These are phyloP conservation scores for Zea luxurians DNA, from an alignment of 176 grass and related monocot species.

Conservation along the genomic window DNA sequence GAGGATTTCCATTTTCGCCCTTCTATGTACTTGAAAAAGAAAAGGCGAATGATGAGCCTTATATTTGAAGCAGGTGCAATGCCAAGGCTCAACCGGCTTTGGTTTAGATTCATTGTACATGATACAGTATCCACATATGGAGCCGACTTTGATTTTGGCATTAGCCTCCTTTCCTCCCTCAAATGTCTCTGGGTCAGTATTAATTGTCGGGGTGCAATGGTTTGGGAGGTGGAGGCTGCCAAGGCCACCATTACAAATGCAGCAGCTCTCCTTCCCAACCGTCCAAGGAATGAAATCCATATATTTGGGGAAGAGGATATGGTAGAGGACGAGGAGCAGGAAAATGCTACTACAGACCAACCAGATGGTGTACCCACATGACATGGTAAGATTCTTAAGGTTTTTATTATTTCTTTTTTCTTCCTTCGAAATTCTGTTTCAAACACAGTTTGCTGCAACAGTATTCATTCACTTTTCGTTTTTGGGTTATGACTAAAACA, in stretches of 20 bases:
- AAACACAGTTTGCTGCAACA: background rate
- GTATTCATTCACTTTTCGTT: background rate
- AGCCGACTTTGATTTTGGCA: constrained; percentile 7
- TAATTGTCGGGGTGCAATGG: background rate
- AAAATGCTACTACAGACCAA: background rate
- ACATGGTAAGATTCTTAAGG: background rate
- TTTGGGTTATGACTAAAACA: background rate
- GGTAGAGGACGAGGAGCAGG: background rate
- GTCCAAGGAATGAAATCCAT: no score
- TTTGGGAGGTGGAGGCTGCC: constrained; percentile 13
- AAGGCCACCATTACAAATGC: background rate
- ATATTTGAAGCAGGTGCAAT: constrained; percentile 18
- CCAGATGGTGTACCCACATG: background rate
- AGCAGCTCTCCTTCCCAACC: background rate
- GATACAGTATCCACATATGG: background rate
- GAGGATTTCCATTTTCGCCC: background rate
- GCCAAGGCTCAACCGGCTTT: background rate
- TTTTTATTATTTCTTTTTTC: background rate
- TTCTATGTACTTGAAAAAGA: background rate
- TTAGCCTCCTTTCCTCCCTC: constrained; percentile 18
- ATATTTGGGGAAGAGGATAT: no score
- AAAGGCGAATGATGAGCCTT: background rate
- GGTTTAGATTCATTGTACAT: background rate
- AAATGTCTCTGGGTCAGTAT: background rate
- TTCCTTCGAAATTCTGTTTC: background rate